Conservation (phyloP, 2,329 filamentous ascomycete species). For the Penicillium expansum region DNA sequence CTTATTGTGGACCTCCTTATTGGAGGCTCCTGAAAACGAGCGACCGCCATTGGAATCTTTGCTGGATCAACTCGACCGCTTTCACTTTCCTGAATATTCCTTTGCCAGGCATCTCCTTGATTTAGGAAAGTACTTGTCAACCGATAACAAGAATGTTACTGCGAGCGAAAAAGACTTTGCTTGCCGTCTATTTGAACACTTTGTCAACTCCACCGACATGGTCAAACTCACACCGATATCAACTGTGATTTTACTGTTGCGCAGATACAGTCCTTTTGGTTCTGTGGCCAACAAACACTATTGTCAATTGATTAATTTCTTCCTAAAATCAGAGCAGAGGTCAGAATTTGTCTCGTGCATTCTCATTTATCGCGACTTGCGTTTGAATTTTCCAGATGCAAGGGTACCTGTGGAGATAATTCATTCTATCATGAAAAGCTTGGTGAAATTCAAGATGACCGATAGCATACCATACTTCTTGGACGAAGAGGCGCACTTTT, state of each 20-base stretch:
- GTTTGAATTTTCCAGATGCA: slow-evolving; percentile 30
- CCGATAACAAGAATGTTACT: too few species aligned
- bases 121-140: not conserved
- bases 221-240: not conserved
- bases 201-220: not conserved
- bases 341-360: slow-evolving; percentile 32
- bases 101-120: not conserved
- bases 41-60: not conserved
- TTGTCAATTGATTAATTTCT: slow-evolving; percentile 14
- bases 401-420: slow-evolving; percentile 25
- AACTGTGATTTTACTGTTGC: slow-evolving; percentile 26
- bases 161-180: not conserved
- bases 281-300: slow-evolving; percentile 29
- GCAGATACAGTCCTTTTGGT: slow-evolving; percentile 23
- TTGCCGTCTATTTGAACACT: not conserved
- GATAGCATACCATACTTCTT: slow-evolving; percentile 41
- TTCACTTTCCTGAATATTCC: not conserved
- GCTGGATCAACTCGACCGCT: not conserved
- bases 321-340: slow-evolving; percentile 29
- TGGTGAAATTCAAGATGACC: slow-evolving; percentile 34
- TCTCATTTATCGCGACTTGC: slow-evolving; percentile 43
- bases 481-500: slow-evolving; percentile 38
- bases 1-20: slow-evolving; percentile 21
- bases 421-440: slow-evolving; percentile 23
- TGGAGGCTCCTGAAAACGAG: not conserved